Conservation (phyloP, 768 basidiomycete species). For the Phylloporus arenicola region DNA sequence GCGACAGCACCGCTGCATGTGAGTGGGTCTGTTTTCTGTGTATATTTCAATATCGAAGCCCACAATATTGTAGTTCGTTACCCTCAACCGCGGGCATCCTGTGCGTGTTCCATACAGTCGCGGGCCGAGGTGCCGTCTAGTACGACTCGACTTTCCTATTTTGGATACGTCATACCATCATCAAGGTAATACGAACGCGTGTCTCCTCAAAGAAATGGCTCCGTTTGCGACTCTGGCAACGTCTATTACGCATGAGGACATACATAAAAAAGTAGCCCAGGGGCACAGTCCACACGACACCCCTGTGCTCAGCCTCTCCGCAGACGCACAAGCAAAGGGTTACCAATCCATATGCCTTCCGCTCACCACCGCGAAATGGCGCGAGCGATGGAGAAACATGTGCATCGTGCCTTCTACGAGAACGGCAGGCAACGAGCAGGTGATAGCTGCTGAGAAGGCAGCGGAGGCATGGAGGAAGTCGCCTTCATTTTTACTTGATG, state of each 20-base stretch:
- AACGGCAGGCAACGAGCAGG: conserved; percentile 33
- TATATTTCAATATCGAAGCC: conserved; percentile 22
- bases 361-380: conserved; percentile 88
- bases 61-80: conserved; percentile 4
- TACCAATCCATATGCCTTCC: conserved; percentile 78
- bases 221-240: conserved; percentile 27
- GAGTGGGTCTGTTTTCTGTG: conserved; percentile 17
- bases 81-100: conserved; percentile 30
- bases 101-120: conserved; percentile 26
- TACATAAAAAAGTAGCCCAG: conserved; percentile 27
- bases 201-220: conserved; percentile 22
- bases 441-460: conserved; percentile 45
- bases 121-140: conserved; percentile 5
- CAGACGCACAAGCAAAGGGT: conserved; percentile 54
- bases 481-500: conserved; percentile 73
- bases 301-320: conserved; percentile 46
- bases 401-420: conserved; percentile 62
- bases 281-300: conserved; percentile 33
- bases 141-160: conserved; percentile 16
- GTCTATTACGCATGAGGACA: conserved; percentile 33
- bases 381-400: conserved; percentile 81
- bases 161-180: conserved; percentile 5
- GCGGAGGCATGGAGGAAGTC: conserved; percentile 87
- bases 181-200: neutral
- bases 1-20: conserved; percentile 14